Percentiles rank a stretch among this genome's conserved stretches.
Conservation (phyloP, 345 rosid genomes). For the Salix dunnii region DNA sequence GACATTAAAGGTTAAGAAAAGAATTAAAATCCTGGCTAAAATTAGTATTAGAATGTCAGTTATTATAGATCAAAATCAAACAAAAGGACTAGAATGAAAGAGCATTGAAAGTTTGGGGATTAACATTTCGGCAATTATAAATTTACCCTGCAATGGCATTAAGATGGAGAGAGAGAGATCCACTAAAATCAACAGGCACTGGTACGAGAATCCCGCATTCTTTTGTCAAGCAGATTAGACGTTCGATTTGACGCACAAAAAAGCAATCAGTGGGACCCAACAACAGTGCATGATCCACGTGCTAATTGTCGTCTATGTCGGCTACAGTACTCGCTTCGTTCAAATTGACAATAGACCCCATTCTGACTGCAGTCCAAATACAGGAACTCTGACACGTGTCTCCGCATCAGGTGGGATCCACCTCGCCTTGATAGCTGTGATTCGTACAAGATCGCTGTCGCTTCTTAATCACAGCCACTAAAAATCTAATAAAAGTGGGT, state of each 20-base stretch:
- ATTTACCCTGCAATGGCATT: not conserved
- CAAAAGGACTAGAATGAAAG: not conserved
- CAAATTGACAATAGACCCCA: not conserved
- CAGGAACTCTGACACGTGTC: slow-evolving; percentile 19
- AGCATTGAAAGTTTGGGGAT: not conserved
- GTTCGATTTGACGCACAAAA: slow-evolving; percentile 14
- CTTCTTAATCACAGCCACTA: slow-evolving; percentile 4
- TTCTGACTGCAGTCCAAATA: not conserved
- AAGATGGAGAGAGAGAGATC: not conserved
- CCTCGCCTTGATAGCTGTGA: not conserved
- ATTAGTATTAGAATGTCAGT: too few species aligned
- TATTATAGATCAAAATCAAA: too few species aligned
- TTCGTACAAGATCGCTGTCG: slow-evolving; percentile 24
- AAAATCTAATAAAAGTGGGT: not conserved
- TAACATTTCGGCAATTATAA: too few species aligned
- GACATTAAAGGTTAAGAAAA: too few species aligned
- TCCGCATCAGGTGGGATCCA: not conserved
- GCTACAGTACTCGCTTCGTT: slow-evolving; percentile 19
- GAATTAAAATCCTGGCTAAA: too few species aligned
- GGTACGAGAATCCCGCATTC: slow-evolving; percentile 34
- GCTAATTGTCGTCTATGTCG: slow-evolving; percentile 37
- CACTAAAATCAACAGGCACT: not conserved
- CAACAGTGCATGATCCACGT: slow-evolving; percentile 28
- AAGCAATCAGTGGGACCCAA: not conserved
- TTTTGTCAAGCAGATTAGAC: slow-evolving; percentile 30